phyloP scores from a whole-genome alignment of 2,329 filamentous ascomycete species.

The Diaporthe sp. region DNA sequence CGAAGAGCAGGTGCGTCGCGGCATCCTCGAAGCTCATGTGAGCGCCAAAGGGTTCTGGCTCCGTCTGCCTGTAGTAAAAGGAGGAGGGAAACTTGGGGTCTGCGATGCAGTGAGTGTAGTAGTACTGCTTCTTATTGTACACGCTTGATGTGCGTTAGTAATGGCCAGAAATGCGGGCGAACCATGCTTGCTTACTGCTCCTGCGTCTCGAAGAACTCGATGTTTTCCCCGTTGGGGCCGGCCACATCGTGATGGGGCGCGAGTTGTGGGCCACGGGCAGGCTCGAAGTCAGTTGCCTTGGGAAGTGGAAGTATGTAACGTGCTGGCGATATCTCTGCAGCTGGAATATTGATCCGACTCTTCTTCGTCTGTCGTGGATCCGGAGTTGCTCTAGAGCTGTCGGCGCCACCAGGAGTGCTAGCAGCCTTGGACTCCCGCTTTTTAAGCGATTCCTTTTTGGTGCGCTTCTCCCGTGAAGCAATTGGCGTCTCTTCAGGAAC shows the following conservation, averaged over 20 bases:
- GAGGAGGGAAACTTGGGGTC: conserved; percentile 89
- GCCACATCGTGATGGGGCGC: conserved; percentile 68
- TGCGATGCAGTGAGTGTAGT: conserved; percentile 91
- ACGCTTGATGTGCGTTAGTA: conserved; percentile 57
- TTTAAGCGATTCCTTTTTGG: conserved; percentile 77
- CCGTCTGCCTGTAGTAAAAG: conserved; percentile 90
- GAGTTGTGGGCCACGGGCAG: conserved; percentile 70
- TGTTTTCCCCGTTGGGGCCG: conserved; percentile 62
- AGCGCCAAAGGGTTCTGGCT: conserved; percentile 85
- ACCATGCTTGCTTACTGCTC: conserved; percentile 68
- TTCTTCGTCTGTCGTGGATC: conserved; percentile 63
- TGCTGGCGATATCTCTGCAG: conserved; percentile 65
- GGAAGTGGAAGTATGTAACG: conserved; percentile 76
- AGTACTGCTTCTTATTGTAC: conserved; percentile 80
- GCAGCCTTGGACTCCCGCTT: conserved; percentile 75
- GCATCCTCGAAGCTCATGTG: conserved; percentile 95
- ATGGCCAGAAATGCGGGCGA: not conserved
- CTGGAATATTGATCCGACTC: conserved; percentile 50
- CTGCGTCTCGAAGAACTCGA: conserved; percentile 74
- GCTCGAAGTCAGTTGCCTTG: conserved; percentile 73
- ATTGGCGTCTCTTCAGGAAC: conserved; percentile 53
- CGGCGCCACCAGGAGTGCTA: conserved; percentile 52
- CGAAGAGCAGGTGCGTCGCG: conserved; percentile 87
- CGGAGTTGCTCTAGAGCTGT: conserved; percentile 69
- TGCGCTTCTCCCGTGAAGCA: conserved; percentile 64